Conservation (phyloP, 805 yeast genomes). For the Starmerella kuoi region DNA sequence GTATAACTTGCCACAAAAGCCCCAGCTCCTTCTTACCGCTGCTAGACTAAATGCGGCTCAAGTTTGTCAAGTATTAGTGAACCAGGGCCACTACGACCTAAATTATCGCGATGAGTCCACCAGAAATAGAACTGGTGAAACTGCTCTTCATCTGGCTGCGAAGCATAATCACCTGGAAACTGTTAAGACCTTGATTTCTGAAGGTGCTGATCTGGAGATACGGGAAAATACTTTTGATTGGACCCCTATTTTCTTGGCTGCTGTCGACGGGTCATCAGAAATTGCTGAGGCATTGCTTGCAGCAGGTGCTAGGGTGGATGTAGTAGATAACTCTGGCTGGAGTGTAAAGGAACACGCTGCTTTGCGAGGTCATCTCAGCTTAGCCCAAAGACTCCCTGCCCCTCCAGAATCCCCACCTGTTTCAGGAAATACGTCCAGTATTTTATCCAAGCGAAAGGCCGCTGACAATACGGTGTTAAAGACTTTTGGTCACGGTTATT, state of each 20-base stretch:
- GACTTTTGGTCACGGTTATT: conserved; percentile 73
- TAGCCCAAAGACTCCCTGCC: conserved; percentile 44
- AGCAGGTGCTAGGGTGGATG: conserved; percentile 42
- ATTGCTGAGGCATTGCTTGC: conserved; percentile 45
- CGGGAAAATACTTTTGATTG: conserved; percentile 75
- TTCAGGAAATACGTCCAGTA: not conserved
- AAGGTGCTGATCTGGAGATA: conserved; percentile 62
- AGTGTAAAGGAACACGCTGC: conserved; percentile 95
- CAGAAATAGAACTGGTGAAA: conserved; percentile 39
- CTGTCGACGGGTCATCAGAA: conserved; percentile 63
- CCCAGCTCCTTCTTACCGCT: conserved; percentile 45
- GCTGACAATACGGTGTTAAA: conserved; percentile 44
- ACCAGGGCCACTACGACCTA: conserved; percentile 40
- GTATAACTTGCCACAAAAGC: conserved; percentile 21
- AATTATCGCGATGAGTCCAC: conserved; percentile 41
- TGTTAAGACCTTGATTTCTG: conserved; percentile 45
- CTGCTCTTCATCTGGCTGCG: conserved; percentile 72
- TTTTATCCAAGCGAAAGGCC: conserved; percentile 5
- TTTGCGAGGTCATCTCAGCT: conserved; percentile 68
- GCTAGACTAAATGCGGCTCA: conserved; percentile 51
- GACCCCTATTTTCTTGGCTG: conserved; percentile 87
- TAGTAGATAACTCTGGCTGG: conserved; percentile 83
- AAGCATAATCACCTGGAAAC: conserved; percentile 45
- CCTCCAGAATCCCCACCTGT: conserved; percentile 9
- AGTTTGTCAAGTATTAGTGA: conserved; percentile 43